Base-by-base conservation (phyloP, 1,139 yeast species). In the Candida sojae region DNA sequence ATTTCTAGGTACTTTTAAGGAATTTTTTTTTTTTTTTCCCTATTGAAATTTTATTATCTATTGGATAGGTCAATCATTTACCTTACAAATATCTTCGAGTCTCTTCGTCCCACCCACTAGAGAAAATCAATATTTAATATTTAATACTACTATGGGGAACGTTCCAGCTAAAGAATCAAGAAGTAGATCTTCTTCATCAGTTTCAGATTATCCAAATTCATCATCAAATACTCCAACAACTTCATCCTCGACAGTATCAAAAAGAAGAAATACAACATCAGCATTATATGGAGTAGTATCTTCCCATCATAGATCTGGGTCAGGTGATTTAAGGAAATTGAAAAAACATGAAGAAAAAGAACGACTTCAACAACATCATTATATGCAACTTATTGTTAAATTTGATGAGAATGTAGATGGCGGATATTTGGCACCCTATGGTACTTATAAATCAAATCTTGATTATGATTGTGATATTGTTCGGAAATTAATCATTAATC, bases 361-460 rank as follows among this genome's bases (percentile, higher is more conserved):
- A 48, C 64, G 61, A 46, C 64, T 63, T 39, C 77, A 78, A 49
- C 86, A 82, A 53, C 67, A 68, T 25, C 88, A 84, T 58, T 81
- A 79, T 47, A 58, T 68, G 53, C 77, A 83, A 36, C 67, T 87
- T 49, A 69, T 87, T 33, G 89, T 86, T 2, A 72, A 77, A 52
- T 77, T 64, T 57, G 73, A 73, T 36, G 90, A 86, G 57, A 78
- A 70, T 48, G 90, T 86, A 10, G 93, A 87, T 65, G 95, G 95
- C 11, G 95, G 93, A 0, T 86, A 67, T 58, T 66, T 87, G 54
- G 97, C 96, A 1, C 97, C 97, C 0, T 89, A 79, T 66, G 97
- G 97, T 1, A 88, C 90, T 31, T 92, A 92, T 66, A 81, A 79
- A 55, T 75, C 86, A 50, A 83, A 86, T 48, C 76, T 88, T 52